A percentile compares a stretch with the other conserved stretches of the same genome.
Evolutionary conservation across 805 yeast genomes (phyloP).

Genomic region (Hanseniaspora osmophila): DNA sequence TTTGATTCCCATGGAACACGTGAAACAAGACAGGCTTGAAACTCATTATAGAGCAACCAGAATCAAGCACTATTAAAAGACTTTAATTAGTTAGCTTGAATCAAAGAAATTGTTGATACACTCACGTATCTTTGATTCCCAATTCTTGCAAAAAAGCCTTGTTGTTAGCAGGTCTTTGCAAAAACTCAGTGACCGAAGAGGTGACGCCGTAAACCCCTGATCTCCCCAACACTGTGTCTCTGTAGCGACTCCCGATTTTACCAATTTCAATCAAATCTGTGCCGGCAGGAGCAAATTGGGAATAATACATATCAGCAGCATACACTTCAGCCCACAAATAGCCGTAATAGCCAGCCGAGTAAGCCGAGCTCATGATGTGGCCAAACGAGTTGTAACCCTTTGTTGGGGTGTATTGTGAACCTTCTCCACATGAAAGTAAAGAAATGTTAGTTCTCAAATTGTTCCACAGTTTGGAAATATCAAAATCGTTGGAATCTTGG

Average conservation of each 20-base stretch:
- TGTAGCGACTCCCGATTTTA: constrained; percentile 46
- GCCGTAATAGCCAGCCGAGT: constrained; percentile 78
- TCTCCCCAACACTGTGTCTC: constrained; percentile 51
- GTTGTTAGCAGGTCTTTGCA: constrained; percentile 65
- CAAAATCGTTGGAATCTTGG: constrained; percentile 30
- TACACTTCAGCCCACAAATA: constrained; percentile 77
- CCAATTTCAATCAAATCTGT: constrained; percentile 39
- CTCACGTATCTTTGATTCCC: constrained; percentile 30
- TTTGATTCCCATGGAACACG: no score
- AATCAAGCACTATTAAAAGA: no score
- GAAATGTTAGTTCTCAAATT: constrained; percentile 48
- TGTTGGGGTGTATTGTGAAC: constrained; percentile 19
- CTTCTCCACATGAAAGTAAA: constrained; percentile 40
- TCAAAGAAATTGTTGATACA: no score
- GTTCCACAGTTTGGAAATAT: constrained; percentile 50
- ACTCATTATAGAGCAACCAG: no score
- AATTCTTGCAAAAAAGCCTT: constrained; percentile 61
- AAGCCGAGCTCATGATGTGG: constrained; percentile 68
- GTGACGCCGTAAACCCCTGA: constrained; percentile 66
- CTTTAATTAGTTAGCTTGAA: no score
- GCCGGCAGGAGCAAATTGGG: constrained; percentile 43
- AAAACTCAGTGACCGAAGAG: constrained; percentile 46
- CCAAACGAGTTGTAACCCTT: constrained; percentile 67
- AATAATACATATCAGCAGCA: constrained; percentile 69
- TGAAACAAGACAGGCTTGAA: no score